phyloP scores from a whole-genome alignment of 164 flowering plant genomes.

The Umbellularia californica region DNA sequence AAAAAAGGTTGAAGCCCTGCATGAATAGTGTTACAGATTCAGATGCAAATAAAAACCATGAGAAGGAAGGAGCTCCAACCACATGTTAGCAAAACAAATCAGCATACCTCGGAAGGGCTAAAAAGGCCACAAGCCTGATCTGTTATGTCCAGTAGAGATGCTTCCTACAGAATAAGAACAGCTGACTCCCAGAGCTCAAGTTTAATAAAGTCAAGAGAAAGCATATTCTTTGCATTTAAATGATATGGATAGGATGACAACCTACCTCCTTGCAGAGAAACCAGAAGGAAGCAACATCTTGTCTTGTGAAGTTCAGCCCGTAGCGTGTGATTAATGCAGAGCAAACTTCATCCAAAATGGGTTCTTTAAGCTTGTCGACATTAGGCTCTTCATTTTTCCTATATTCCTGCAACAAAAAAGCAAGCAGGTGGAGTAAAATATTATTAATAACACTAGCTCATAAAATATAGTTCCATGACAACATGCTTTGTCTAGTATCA shows the following conservation, averaged over 20 bases:
- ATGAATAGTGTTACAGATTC: not conserved
- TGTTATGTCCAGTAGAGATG: constrained; percentile 66
- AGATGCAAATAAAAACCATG: not conserved
- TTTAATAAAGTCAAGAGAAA: not conserved
- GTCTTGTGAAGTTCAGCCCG: constrained; percentile 60
- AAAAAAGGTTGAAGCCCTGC: not conserved
- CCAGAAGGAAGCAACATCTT: constrained; percentile 75
- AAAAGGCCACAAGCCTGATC: constrained; percentile 89
- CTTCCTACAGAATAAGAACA: constrained; percentile 51
- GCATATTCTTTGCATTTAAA: not conserved
- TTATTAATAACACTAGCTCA: not conserved
- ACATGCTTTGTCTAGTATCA: not conserved
- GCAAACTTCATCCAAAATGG: constrained; percentile 60
- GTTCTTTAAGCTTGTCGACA: constrained; percentile 80
- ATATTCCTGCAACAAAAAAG: constrained; percentile 39
- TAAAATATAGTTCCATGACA: not conserved
- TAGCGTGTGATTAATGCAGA: constrained; percentile 45
- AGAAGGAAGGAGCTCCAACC: not conserved
- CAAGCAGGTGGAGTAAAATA: not conserved
- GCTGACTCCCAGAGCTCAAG: not conserved
- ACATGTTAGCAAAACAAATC: not conserved
- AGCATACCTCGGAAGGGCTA: constrained; percentile 64
- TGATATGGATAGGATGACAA: not conserved
- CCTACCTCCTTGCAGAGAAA: constrained; percentile 90
- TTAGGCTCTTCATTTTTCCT: constrained; percentile 69